Evolutionary conservation across 2,329 filamentous ascomycete genomes (phyloP).

Genomic region (Pseudodiploospora longispora): DNA sequence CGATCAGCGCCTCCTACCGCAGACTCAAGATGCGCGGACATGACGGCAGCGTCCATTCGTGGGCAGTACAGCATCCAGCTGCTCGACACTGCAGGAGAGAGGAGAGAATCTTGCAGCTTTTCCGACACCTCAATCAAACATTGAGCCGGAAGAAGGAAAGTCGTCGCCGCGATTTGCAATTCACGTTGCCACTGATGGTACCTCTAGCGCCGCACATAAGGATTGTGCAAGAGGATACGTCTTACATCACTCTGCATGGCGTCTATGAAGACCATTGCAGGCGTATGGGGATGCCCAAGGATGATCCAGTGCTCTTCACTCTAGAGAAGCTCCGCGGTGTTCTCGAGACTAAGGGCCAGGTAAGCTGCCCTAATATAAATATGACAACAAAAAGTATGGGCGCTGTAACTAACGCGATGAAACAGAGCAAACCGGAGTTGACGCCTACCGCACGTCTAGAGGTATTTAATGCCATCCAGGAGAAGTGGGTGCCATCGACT

Average conservation of each 20-base stretch:
- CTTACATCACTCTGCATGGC: conserved; percentile 87
- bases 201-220: conserved; percentile 91
- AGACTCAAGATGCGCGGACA: conserved; percentile 93
- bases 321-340: conserved; percentile 87
- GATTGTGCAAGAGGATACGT: conserved; percentile 90
- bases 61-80: conserved; percentile 92
- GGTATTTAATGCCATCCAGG: conserved; percentile 89
- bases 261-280: conserved; percentile 96
- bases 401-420: conserved; percentile 8
- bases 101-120: conserved; percentile 90
- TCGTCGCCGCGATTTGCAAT: conserved; percentile 85
- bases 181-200: conserved; percentile 92
- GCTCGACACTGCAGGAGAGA: conserved; percentile 87
- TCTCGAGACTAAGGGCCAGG: conserved; percentile 54
- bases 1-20: conserved; percentile 83
- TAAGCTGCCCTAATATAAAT: conserved; percentile 29
- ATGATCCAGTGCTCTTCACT: conserved; percentile 88
- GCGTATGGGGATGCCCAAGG: conserved; percentile 78
- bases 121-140: conserved; percentile 93
- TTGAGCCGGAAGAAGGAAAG: conserved; percentile 91
- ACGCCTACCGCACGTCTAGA: conserved; percentile 69
- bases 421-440: conserved; percentile 61
- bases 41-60: conserved; percentile 93
- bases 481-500: conserved; percentile 80
- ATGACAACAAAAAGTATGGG: not conserved